Percentiles rank a stretch among this genome's conserved stretches.
These are phyloP conservation scores for Pseudonitzschia delicatissima DNA, from an alignment of 108 stramenopile genomes.

Conservation along the genomic window DNA sequence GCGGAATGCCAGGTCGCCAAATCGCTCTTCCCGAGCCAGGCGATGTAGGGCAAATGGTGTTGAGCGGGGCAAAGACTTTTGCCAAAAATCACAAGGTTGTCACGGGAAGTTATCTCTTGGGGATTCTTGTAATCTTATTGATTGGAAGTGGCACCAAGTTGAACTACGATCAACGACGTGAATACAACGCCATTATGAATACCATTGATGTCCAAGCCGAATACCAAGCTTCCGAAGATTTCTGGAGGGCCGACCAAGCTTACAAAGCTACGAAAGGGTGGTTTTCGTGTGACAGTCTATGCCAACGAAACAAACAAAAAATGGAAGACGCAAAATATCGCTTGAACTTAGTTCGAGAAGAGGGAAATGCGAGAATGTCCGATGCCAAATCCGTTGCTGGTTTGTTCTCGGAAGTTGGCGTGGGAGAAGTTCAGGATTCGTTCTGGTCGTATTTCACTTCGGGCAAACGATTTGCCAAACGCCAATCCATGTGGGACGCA, in stretches of 20 bases:
- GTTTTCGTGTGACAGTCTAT: conserved; percentile 78
- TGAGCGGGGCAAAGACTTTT: conserved; percentile 46
- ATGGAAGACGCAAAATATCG: conserved; percentile 57
- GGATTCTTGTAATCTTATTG: conserved; percentile 55
- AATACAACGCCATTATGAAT: conserved; percentile 76
- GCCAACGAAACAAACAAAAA: conserved; percentile 72
- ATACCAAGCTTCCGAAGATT: conserved; percentile 58
- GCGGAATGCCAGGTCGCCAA: conserved; percentile 2
- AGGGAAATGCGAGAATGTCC: conserved; percentile 78
- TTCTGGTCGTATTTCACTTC: conserved; percentile 84
- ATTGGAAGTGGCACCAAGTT: conserved; percentile 67
- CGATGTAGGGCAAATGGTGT: conserved; percentile 39
- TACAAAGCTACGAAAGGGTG: conserved; percentile 83
- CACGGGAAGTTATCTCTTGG: conserved; percentile 66
- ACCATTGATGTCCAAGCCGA: conserved; percentile 82
- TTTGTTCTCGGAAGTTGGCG: conserved; percentile 77
- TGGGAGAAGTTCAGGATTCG: conserved; percentile 77
- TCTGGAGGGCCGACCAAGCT: conserved; percentile 50
- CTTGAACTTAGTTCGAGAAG: conserved; percentile 65
- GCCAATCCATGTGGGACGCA: conserved; percentile 89
- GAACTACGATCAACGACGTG: conserved; percentile 51
- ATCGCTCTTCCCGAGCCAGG: conserved; percentile 39
- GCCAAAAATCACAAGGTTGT: conserved; percentile 64
- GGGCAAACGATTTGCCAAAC: conserved; percentile 84
- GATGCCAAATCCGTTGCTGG: conserved; percentile 86